phyloP scores from a whole-genome alignment of 306 rosid species.

The Vigna mungo region DNA sequence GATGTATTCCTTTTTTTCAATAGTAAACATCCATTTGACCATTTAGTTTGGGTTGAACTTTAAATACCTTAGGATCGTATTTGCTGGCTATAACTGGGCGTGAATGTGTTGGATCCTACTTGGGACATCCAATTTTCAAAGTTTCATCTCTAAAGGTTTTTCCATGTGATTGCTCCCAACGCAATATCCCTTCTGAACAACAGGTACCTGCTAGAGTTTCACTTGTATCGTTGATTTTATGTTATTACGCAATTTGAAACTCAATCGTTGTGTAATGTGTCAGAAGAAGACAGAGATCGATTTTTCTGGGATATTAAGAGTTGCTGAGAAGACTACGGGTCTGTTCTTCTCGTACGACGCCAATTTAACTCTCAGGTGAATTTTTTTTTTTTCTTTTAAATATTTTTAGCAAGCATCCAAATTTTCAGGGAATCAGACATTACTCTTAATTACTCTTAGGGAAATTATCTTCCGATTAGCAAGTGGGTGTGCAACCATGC shows the following conservation, averaged over 20 bases:
- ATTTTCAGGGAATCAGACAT: conserved; percentile 26
- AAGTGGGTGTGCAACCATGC: conserved; percentile 4
- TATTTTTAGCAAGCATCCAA: conserved; percentile 22
- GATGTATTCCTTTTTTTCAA: conserved; percentile 11
- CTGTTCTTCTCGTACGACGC: conserved; percentile 87
- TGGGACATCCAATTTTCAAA: conserved; percentile 89
- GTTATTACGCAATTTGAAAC: conserved; percentile 41
- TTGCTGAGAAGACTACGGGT: conserved; percentile 88
- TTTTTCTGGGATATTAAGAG: conserved; percentile 72
- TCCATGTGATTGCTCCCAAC: conserved; percentile 83
- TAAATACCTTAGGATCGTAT: conserved; percentile 68
- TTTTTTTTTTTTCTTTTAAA: conserved; percentile 38
- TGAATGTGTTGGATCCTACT: conserved; percentile 76
- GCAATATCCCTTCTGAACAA: conserved; percentile 68
- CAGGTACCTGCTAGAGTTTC: conserved; percentile 60
- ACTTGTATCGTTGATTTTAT: conserved; percentile 30
- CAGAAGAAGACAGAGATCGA: conserved; percentile 91
- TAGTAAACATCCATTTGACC: conserved; percentile 21
- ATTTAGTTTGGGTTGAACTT: conserved; percentile 30
- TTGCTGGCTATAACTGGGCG: conserved; percentile 75
- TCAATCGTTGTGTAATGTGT: conserved; percentile 43
- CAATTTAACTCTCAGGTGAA: conserved; percentile 94
- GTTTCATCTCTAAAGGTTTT: conserved; percentile 73
- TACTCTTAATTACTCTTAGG: conserved; percentile 16
- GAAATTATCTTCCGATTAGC: conserved; percentile 13